Conservation (phyloP, 345 rosid genomes). For the Salix brachista region DNA sequence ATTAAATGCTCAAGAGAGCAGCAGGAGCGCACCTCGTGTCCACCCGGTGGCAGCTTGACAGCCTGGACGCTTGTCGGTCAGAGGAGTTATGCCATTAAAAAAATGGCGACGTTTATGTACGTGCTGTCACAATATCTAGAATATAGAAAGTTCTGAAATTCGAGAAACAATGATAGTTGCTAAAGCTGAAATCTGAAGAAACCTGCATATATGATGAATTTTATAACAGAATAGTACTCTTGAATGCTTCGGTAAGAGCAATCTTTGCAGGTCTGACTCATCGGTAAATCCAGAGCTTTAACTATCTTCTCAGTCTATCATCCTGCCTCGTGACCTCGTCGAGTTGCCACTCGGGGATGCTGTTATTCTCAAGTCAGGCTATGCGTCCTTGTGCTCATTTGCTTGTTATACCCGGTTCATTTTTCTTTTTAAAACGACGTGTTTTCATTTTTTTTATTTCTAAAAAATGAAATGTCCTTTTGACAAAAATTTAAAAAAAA, state of each 20-base stretch:
- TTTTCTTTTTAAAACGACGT: too few relatives aligned
- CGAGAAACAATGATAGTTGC: neutral
- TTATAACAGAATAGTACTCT: neutral
- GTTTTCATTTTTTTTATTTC: too few relatives aligned
- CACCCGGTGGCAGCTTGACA: slow-evolving; percentile 6
- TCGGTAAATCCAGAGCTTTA: neutral
- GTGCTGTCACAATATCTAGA: too few relatives aligned
- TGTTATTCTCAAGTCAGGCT: neutral
- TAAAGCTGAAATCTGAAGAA: too few relatives aligned
- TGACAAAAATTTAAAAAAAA: too few relatives aligned
- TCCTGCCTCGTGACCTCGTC: neutral
- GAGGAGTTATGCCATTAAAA: neutral
- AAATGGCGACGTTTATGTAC: too few relatives aligned
- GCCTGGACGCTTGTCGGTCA: neutral
- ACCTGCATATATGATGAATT: neutral
- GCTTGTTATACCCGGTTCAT: too few relatives aligned
- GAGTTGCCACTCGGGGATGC: neutral
- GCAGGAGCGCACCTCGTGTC: neutral
- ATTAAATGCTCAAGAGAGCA: slow-evolving; percentile 1
- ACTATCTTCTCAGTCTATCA: neutral
- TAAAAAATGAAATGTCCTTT: too few relatives aligned
- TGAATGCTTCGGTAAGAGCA: neutral
- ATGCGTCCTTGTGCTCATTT: neutral
- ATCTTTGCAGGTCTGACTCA: neutral
- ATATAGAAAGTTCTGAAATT: neutral